A percentile compares a stretch with the other conserved stretches of the same genome.
Conservation (phyloP, 2,329 filamentous ascomycete genomes). For the Spiromastix sp. region DNA sequence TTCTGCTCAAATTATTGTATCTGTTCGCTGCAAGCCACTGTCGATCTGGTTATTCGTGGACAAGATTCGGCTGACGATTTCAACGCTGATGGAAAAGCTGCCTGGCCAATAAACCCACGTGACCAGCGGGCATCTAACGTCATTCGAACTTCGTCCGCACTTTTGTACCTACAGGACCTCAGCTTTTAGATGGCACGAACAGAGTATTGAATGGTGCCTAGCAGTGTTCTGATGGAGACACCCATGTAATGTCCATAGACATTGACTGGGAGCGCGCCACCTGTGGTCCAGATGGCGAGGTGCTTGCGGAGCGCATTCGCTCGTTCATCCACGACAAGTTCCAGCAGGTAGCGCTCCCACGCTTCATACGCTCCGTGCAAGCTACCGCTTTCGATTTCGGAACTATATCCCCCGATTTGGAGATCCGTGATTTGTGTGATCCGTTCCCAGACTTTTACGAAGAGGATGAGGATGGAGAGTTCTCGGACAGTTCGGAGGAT, state of each 20-base stretch:
- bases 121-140: too few relatives aligned
- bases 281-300: slow-evolving; percentile 73
- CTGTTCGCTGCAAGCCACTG: too few relatives aligned
- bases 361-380: slow-evolving; percentile 92
- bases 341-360: slow-evolving; percentile 79
- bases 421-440: slow-evolving; percentile 94
- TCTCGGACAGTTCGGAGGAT: slow-evolving; percentile 27
- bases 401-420: slow-evolving; percentile 66
- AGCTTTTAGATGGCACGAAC: too few relatives aligned
- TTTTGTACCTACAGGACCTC: too few relatives aligned
- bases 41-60: too few relatives aligned
- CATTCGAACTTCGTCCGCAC: too few relatives aligned
- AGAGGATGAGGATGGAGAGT: slow-evolving; percentile 46
- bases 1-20: too few relatives aligned
- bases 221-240: slow-evolving; percentile 2
- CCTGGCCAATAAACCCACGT: too few relatives aligned
- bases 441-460: slow-evolving; percentile 96
- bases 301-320: slow-evolving; percentile 75
- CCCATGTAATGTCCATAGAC: slow-evolving; percentile 77
- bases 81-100: too few relatives aligned
- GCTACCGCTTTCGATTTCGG: slow-evolving; percentile 94
- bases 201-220: background rate
- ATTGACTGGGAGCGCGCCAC: slow-evolving; percentile 94
- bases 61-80: too few relatives aligned
- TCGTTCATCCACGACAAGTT: slow-evolving; percentile 94